Conservation (phyloP, 2,329 filamentous ascomycete species). For the Botrytis hyacinthi region DNA sequence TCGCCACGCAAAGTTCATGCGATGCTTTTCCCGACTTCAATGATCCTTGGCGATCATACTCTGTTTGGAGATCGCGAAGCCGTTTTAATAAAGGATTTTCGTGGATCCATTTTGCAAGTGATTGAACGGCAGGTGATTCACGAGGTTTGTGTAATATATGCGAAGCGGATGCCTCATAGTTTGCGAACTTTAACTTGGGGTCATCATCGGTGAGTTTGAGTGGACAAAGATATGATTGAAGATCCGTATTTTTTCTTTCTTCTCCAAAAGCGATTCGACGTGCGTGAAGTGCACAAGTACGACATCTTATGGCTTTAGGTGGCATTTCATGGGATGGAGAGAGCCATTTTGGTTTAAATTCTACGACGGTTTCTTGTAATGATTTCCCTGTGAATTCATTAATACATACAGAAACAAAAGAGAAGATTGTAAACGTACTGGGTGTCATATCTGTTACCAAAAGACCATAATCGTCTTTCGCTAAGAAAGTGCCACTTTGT, state of each 20-base stretch:
- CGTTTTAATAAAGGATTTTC: slow-evolving; percentile 37
- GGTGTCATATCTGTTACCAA: slow-evolving; percentile 72
- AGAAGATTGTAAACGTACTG: slow-evolving; percentile 28
- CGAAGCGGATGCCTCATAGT: slow-evolving; percentile 35
- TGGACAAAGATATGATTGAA: slow-evolving; percentile 52
- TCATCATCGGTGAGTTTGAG: slow-evolving; percentile 59
- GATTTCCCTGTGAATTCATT: slow-evolving; percentile 5
- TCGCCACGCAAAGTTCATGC: slow-evolving; percentile 61
- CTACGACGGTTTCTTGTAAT: slow-evolving; percentile 49
- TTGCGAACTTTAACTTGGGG: slow-evolving; percentile 44
- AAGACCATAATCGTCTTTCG: slow-evolving; percentile 61
- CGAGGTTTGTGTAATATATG: slow-evolving; percentile 33
- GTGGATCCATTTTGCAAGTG: slow-evolving; percentile 41
- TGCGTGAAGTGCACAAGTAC: slow-evolving; percentile 61
- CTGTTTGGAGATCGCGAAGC: slow-evolving; percentile 44
- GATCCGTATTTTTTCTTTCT: slow-evolving; percentile 36
- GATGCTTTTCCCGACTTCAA: slow-evolving; percentile 38
- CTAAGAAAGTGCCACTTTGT: slow-evolving; percentile 50
- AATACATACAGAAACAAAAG: background rate
- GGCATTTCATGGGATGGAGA: slow-evolving; percentile 73
- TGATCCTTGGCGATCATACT: slow-evolving; percentile 37
- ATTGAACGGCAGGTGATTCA: background rate
- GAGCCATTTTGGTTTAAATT: slow-evolving; percentile 87
- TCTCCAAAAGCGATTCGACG: slow-evolving; percentile 43
- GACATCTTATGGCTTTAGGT: slow-evolving; percentile 59